These are phyloP conservation scores for Russula sp. DNA, from an alignment of 768 basidiomycete genomes.

Conservation along the genomic window DNA sequence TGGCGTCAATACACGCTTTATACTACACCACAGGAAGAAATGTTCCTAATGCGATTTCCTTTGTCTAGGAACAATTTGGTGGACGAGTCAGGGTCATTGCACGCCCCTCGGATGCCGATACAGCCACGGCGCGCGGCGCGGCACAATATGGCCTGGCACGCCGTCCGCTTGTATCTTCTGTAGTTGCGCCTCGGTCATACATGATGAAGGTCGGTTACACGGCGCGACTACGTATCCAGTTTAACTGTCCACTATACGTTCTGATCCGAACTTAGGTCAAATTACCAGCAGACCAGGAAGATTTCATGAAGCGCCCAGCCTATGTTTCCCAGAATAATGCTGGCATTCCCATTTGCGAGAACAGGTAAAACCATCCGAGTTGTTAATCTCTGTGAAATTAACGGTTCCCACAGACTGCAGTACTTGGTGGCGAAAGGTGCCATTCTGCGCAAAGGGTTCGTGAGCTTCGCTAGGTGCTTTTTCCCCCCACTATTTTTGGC, in stretches of 20 bases:
- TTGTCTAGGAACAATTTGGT: constrained; percentile 55
- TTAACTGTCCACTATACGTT: not conserved
- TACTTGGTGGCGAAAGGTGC: constrained; percentile 86
- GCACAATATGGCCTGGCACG: constrained; percentile 81
- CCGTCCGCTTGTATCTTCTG: constrained; percentile 68
- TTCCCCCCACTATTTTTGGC: constrained; percentile 10
- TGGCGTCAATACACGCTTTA: constrained; percentile 18
- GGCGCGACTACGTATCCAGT: constrained; percentile 1
- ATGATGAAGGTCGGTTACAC: constrained; percentile 64
- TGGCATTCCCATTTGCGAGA: constrained; percentile 75
- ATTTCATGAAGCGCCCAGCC: constrained; percentile 78
- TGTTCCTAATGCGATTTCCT: constrained; percentile 1
- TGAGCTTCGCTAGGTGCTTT: constrained; percentile 7
- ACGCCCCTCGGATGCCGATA: constrained; percentile 81
- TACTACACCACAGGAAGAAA: constrained; percentile 14
- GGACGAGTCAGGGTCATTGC: constrained; percentile 67
- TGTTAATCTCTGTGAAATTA: constrained; percentile 1
- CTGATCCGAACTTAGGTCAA: constrained; percentile 52
- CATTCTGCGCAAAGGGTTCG: constrained; percentile 78
- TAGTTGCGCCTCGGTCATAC: constrained; percentile 79
- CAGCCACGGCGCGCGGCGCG: constrained; percentile 83
- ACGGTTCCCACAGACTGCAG: constrained; percentile 51
- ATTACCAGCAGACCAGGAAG: constrained; percentile 80
- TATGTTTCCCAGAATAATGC: constrained; percentile 77
- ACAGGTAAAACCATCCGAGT: constrained; percentile 43